Base-by-base conservation (phyloP, 352 stramenopile genomes). In the Pythium phragmiticola region DNA sequence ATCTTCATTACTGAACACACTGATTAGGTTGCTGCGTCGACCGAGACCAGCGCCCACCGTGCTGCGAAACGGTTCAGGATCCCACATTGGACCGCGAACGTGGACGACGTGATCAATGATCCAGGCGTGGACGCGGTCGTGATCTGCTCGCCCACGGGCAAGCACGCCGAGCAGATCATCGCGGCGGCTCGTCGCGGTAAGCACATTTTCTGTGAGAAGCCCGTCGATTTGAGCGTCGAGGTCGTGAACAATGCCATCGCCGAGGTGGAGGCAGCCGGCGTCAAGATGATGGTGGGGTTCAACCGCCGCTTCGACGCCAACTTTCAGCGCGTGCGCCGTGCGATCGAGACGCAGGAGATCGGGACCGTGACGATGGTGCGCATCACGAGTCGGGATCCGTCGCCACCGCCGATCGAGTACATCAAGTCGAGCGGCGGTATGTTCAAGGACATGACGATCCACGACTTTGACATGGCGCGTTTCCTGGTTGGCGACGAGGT, bases 161-260 rank as follows among this genome's bases (percentile, higher is more conserved):
- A 83, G 55, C 96, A 99, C 79, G 96, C 95, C 14, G 86, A 98
- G 65, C 96, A 98, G 79, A 98, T 98, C 70, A 94, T 97, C 46
- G 85, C 91, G 36, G 92, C 88, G 23, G 95, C 95, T 17, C 83
- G 82, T 14, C 83, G 94, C 65, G 88, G 89, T 49, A 98, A 98
- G 73, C 85, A 98, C 69, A 94, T 98, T 46, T 98, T 98, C 63
- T 98, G 92, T 68, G 93, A 98, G 77, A 98, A 98, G 65, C 94
- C 94, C 12, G 91, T 98, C 63, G 93, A 96, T 49, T 91, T 96
- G n/a, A 91, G 94, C 69, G 73, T 98, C 4, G 65, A 80, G 2
- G 72, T 77, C 9, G 79, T 83, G 26, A 72, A 87, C 70, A 74
- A 82, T 4, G 80, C 80, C 19, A 77, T 90, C 59, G 72, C 72